Evolutionary conservation across 176 grass and related monocot species (phyloP).

Genomic region (Otatea glauca): DNA sequence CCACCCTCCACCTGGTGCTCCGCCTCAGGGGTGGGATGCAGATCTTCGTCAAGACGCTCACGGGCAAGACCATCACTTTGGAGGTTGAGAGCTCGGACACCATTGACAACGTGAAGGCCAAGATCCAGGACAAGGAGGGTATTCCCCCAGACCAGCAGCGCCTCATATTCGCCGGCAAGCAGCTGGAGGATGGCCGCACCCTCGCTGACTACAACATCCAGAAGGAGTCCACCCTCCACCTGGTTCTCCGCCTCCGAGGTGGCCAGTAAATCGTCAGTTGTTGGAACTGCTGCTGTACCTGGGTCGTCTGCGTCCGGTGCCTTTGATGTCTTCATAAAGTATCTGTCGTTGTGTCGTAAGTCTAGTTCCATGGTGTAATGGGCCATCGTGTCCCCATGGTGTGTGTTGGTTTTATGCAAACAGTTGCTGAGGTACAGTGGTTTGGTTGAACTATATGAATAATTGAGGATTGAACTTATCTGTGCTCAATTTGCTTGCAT

Average conservation of each 20-base stretch:
- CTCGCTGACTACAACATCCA: constrained; percentile 71
- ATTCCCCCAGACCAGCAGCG: constrained; percentile 75
- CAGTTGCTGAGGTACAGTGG: neutral
- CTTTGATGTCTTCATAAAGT: constrained; percentile 8
- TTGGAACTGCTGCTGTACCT: constrained; percentile 28
- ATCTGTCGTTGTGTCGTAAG: neutral
- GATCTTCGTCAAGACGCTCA: constrained; percentile 81
- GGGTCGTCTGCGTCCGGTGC: neutral
- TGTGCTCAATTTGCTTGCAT: neutral
- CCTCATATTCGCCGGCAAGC: constrained; percentile 62
- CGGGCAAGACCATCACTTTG: constrained; percentile 69
- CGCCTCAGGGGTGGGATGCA: constrained; percentile 71
- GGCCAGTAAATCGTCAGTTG: constrained; percentile 37
- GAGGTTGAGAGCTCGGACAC: constrained; percentile 65
- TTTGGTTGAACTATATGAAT: constrained; percentile 9
- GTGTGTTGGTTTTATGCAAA: neutral
- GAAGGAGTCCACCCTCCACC: constrained; percentile 72
- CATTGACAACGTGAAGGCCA: constrained; percentile 62
- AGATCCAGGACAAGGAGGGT: constrained; percentile 81
- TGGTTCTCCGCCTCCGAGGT: constrained; percentile 67
- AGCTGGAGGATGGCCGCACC: constrained; percentile 72
- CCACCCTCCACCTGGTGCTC: constrained; percentile 62
- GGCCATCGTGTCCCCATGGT: neutral
- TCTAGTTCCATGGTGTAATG: neutral
- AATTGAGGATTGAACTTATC: neutral